Percentiles rank a stretch among this genome's conserved stretches.
These are phyloP conservation scores for Juglanconis juglandina DNA, from an alignment of 2,329 filamentous ascomycete species.

Conservation along the genomic window DNA sequence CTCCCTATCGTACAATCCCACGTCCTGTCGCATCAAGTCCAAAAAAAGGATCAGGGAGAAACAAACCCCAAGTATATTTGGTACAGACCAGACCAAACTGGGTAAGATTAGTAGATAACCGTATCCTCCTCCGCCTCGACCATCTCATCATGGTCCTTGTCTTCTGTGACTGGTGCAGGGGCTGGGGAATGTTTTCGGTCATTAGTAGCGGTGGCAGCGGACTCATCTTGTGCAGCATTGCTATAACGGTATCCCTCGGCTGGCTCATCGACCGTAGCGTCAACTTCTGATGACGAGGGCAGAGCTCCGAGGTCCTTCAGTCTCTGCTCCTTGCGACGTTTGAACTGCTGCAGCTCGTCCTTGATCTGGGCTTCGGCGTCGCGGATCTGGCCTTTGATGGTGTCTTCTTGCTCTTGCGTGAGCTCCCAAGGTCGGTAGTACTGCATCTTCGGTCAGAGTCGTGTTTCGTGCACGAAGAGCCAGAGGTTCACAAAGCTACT, in stretches of 20 bases:
- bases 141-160: conserved; percentile 60
- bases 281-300: conserved; percentile 25
- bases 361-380: conserved; percentile 62
- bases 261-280: conserved; percentile 43
- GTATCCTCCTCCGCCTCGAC: conserved; percentile 85
- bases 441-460: conserved; percentile 39
- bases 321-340: conserved; percentile 42
- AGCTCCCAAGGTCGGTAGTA: conserved; percentile 85
- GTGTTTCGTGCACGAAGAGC: neutral
- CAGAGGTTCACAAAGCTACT: conserved; percentile 30
- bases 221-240: conserved; percentile 30
- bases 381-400: conserved; percentile 67
- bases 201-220: conserved; percentile 32
- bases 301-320: conserved; percentile 35
- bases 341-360: conserved; percentile 63
- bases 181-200: conserved; percentile 11
- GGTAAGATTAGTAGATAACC: conserved; percentile 70
- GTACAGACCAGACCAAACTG: neutral
- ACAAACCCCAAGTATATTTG: neutral
- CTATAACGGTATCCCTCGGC: conserved; percentile 35
- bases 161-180: conserved; percentile 23
- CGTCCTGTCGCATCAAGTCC: neutral
- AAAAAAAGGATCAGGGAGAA: neutral
- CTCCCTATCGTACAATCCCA: neutral
- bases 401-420: conserved; percentile 63